phyloP scores from a whole-genome alignment of 148 eudicot species.

The Silene latifolia region DNA sequence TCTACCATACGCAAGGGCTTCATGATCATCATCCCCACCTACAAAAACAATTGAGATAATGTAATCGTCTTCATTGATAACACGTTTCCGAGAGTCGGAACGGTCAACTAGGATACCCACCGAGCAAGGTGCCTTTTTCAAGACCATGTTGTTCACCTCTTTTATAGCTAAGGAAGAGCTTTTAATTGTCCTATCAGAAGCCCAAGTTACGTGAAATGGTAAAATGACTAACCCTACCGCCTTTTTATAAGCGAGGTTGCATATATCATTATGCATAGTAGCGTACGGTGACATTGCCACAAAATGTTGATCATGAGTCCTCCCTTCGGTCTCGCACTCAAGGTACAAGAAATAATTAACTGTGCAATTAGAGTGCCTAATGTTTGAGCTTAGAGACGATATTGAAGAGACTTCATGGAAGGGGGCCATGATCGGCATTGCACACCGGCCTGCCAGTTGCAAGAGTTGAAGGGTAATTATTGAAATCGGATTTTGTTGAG shows the following conservation, averaged over 20 bases:
- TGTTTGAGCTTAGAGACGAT: slow-evolving; percentile 8
- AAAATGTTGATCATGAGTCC: slow-evolving; percentile 18
- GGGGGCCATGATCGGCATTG: slow-evolving; percentile 26
- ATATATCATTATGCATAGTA: slow-evolving; percentile 26
- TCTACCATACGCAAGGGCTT: slow-evolving; percentile 35
- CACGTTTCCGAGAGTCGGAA: neutral
- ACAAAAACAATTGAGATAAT: slow-evolving; percentile 26
- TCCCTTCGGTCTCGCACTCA: slow-evolving; percentile 5
- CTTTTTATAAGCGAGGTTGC: slow-evolving; percentile 20
- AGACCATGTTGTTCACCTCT: slow-evolving; percentile 37
- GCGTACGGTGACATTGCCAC: slow-evolving; percentile 21
- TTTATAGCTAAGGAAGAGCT: slow-evolving; percentile 13
- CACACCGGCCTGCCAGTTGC: slow-evolving; percentile 19
- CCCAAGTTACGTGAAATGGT: slow-evolving; percentile 21
- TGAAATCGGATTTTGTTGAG: neutral
- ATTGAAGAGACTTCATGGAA: slow-evolving; percentile 21
- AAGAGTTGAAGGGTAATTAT: slow-evolving; percentile 20
- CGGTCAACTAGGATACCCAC: slow-evolving; percentile 44
- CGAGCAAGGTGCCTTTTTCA: slow-evolving; percentile 48
- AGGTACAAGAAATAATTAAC: slow-evolving; percentile 16
- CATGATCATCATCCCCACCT: slow-evolving; percentile 45
- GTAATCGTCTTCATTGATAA: neutral
- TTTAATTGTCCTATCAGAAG: neutral
- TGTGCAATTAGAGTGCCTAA: slow-evolving; percentile 20
- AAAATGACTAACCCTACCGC: slow-evolving; percentile 6